A percentile compares a stretch with the other conserved stretches of the same genome.
Evolutionary conservation across 768 basidiomycete species (phyloP).

Genomic region (Saitozyma podzolica): DNA sequence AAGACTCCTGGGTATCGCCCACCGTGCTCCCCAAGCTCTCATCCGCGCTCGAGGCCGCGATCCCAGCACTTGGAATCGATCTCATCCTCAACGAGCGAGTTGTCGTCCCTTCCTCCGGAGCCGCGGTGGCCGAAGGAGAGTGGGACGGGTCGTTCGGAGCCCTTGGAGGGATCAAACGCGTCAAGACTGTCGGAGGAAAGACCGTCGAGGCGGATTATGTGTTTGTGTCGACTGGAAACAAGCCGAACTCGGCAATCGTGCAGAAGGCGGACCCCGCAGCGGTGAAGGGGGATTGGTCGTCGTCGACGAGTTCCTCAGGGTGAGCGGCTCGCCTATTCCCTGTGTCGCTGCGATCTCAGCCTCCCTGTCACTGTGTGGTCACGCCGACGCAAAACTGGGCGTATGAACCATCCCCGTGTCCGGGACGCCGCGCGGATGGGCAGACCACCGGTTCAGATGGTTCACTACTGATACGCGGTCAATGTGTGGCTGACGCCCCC

Average conservation of each 20-base stretch:
- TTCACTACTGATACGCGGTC: too few species aligned
- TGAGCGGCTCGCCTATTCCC: constrained; percentile 7
- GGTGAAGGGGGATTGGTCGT: constrained; percentile 26
- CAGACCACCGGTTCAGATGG: background rate
- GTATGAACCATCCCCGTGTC: too few species aligned
- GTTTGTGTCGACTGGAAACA: constrained; percentile 44
- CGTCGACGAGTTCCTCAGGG: constrained; percentile 42
- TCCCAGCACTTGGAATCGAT: constrained; percentile 33
- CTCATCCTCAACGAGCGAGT: constrained; percentile 35
- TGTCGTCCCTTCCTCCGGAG: constrained; percentile 16
- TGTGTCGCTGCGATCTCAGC: background rate
- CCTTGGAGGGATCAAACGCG: constrained; percentile 22
- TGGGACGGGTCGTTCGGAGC: constrained; percentile 37
- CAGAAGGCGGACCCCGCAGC: constrained; percentile 33
- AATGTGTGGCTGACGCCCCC: background rate
- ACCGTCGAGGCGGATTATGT: constrained; percentile 41
- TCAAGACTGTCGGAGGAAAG: constrained; percentile 36
- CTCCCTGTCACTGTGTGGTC: too few species aligned
- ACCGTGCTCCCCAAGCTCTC: constrained; percentile 35
- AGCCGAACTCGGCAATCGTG: constrained; percentile 32
- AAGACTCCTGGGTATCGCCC: constrained; percentile 16
- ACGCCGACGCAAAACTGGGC: too few species aligned
- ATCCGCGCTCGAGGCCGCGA: constrained; percentile 24
- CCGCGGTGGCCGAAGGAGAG: constrained; percentile 12
- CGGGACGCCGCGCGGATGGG: background rate